Evolutionary conservation across 768 basidiomycete genomes (phyloP).

Genomic region (Panellus pusillus): DNA sequence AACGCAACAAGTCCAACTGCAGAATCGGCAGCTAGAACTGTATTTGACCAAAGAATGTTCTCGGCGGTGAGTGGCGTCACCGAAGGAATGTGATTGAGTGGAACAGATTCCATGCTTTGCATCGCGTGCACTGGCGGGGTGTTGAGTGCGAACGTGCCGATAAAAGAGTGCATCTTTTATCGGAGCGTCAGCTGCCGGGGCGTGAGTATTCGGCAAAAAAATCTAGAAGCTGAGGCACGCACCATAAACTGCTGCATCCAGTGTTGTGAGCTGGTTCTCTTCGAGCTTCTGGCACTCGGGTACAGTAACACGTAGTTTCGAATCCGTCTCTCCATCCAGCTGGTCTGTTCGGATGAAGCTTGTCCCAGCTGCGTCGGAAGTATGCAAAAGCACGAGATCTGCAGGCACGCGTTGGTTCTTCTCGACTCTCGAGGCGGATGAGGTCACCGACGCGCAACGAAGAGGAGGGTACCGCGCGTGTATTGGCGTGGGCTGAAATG

Average conservation of each 20-base stretch:
- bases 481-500: slow-evolving; percentile 48
- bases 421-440: slow-evolving; percentile 81
- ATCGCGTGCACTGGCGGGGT: slow-evolving; percentile 33
- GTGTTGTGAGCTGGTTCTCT: slow-evolving; percentile 51
- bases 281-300: slow-evolving; percentile 75
- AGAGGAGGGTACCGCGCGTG: slow-evolving; percentile 84
- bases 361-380: slow-evolving; percentile 86
- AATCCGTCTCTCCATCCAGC: slow-evolving; percentile 97
- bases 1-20: slow-evolving; percentile 91
- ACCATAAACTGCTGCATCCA: slow-evolving; percentile 93
- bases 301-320: slow-evolving; percentile 93
- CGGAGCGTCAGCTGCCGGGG: slow-evolving; percentile 79
- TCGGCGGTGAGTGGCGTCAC: slow-evolving; percentile 91
- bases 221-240: not conserved
- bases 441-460: slow-evolving; percentile 89
- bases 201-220: slow-evolving; percentile 20
- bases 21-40: slow-evolving; percentile 92
- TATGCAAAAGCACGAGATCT: slow-evolving; percentile 86
- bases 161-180: slow-evolving; percentile 95
- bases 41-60: slow-evolving; percentile 96
- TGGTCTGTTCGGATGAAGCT: slow-evolving; percentile 99
- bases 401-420: slow-evolving; percentile 98
- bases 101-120: slow-evolving; percentile 33
- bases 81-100: slow-evolving; percentile 45
- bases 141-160: slow-evolving; percentile 85